These are phyloP conservation scores for Talaromyces sp. DNA, from an alignment of 2,329 filamentous ascomycete species.

Conservation along the genomic window DNA sequence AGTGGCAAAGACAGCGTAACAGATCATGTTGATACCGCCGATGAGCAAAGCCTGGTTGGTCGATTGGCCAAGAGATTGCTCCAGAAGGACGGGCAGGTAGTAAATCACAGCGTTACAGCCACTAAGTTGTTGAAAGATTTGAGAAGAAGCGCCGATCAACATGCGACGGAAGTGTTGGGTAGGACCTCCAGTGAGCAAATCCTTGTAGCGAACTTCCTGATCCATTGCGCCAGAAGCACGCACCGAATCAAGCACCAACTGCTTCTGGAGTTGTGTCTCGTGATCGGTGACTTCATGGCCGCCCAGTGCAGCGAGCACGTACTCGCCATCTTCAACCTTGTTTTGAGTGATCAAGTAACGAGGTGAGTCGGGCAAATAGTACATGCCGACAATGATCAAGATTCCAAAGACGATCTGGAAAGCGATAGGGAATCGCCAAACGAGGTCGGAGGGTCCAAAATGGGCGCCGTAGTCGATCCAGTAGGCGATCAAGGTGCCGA, in stretches of 20 bases:
- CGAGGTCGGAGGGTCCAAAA: conserved; percentile 26
- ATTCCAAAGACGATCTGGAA: conserved; percentile 48
- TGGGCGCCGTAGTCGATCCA: conserved; percentile 27
- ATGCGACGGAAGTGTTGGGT: conserved; percentile 41
- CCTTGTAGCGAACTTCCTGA: conserved; percentile 51
- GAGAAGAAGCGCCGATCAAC: conserved; percentile 38
- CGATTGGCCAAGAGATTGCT: conserved; percentile 41
- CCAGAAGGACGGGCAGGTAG: conserved; percentile 48
- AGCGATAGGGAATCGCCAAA: conserved; percentile 48
- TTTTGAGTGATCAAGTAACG: conserved; percentile 42
- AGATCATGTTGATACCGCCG: conserved; percentile 52
- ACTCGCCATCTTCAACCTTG: conserved; percentile 46
- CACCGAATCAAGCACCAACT: conserved; percentile 61
- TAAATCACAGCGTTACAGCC: conserved; percentile 52
- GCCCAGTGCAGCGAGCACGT: conserved; percentile 50
- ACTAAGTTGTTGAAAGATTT: conserved; percentile 48
- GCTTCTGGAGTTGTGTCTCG: conserved; percentile 52
- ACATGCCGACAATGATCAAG: conserved; percentile 37
- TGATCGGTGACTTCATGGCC: conserved; percentile 50
- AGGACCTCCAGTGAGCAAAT: conserved; percentile 28
- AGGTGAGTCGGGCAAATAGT: conserved; percentile 34
- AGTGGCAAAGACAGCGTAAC: conserved; percentile 23
- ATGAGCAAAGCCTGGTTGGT: conserved; percentile 48
- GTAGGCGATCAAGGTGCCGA: conserved; percentile 30
- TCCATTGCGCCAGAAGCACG: conserved; percentile 55